phyloP scores from a whole-genome alignment of 140 eudicot genomes.

The Senecio squalidus region DNA sequence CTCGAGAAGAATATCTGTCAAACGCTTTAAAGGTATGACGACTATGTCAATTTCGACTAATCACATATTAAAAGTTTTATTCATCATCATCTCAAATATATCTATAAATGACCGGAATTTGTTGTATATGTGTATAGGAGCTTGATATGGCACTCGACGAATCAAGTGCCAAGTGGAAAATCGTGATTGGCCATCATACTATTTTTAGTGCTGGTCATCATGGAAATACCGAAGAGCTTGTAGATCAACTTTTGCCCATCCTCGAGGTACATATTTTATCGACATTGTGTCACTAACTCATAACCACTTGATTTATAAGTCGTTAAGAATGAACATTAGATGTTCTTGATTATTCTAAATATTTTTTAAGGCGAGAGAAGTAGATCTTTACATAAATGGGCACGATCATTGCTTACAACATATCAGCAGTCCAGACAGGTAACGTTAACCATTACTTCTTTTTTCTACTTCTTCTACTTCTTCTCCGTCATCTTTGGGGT shows the following conservation, averaged over 20 bases:
- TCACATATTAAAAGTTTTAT: not conserved
- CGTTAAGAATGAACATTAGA: not conserved
- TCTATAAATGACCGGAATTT: too few species aligned
- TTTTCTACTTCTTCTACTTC: not conserved
- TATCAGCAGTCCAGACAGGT: conserved; percentile 49
- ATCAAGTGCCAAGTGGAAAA: conserved; percentile 65
- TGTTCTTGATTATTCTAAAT: not conserved
- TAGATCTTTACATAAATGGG: conserved; percentile 72
- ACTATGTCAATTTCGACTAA: not conserved
- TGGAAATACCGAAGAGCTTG: conserved; percentile 63
- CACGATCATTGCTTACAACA: conserved; percentile 86
- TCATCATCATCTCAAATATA: too few species aligned
- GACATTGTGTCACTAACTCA: not conserved
- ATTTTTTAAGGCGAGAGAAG: conserved; percentile 35
- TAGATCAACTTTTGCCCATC: conserved; percentile 54
- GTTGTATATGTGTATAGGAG: conserved; percentile 34
- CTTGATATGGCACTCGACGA: conserved; percentile 45
- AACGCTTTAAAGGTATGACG: conserved; percentile 32
- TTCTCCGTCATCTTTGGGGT: not conserved
- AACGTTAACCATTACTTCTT: not conserved
- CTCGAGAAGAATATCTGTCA: conserved; percentile 45
- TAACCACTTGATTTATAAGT: not conserved
- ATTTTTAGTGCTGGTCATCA: conserved; percentile 64
- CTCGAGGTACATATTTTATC: conserved; percentile 33
- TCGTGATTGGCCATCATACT: conserved; percentile 75